Base-by-base conservation (phyloP, 345 rosid genomes). In the Pseudoturritis turrita region DNA sequence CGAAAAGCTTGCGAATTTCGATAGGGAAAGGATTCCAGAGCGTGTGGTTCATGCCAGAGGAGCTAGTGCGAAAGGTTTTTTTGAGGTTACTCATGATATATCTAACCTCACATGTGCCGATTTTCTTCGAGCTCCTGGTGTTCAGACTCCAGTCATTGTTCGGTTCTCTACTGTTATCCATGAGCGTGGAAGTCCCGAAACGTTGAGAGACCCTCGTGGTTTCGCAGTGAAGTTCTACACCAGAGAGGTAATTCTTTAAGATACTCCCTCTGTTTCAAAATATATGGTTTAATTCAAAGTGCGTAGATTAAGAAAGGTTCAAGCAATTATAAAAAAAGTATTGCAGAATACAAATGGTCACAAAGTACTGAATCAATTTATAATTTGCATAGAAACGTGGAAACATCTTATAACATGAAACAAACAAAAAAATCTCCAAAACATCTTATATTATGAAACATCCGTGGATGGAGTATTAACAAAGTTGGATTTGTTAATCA, bases 11-110 rank as follows among this genome's bases (percentile, higher is more conserved):
- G 96, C 97, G 35, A 86, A 89, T 50, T 89, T 91, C 65, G 93
- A 87, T 33, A 83, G 97, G 78, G 96, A 91, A 62, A 31, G 97
- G 49, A 87, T 91, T 62, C 97, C 97, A 18, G 97, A 91, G 78
- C 96, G 97, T 75, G 93, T 91, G 40, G 97, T 91, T 79, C 97
- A 91, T 74, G 97, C 97, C 17, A 85, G 97, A 80, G 96, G 97
- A 76, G 97, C 89, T 35, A 91, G 97, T 72, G 97, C 96, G 7
- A 91, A 91, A 75, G 97, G 97, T 5, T 89, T 91, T 78, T 91
- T 91, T 60, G 97, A 91, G 84, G 91, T 87, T 49, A 91, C 97
- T 25, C 97, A 91, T 68, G 90, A 89, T 51, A 69, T 91, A 35
- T 86, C 96, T 57, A 33, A 71, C 58, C 89, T 91, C 65, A 74